Percentiles rank a stretch among this genome's conserved stretches.
These are phyloP conservation scores for Starmerella tilneyi DNA, from an alignment of 805 yeast genomes.

Conservation along the genomic window DNA sequence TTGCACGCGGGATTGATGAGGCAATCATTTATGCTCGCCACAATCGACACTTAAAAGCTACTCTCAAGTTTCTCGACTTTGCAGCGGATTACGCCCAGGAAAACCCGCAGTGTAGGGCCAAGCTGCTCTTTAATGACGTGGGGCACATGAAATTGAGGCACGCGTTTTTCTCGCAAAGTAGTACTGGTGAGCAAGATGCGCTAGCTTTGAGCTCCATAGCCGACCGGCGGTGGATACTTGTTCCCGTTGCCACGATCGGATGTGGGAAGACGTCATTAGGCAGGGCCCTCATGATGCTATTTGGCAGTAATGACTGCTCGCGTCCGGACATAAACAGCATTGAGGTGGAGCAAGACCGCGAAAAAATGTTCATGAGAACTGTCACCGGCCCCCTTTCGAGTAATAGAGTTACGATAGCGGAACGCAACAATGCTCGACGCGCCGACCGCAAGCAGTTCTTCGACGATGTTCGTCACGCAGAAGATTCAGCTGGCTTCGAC, in stretches of 20 bases:
- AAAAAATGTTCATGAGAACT: constrained; percentile 19
- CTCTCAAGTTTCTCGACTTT: constrained; percentile 60
- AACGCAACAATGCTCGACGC: constrained; percentile 68
- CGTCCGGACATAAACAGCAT: constrained; percentile 77
- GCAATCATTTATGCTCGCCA: constrained; percentile 18
- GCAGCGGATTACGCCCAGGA: constrained; percentile 45
- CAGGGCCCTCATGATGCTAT: constrained; percentile 45
- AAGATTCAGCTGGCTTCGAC: constrained; percentile 37
- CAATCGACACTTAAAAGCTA: constrained; percentile 47
- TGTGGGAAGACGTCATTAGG: constrained; percentile 89
- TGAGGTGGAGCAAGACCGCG: constrained; percentile 28
- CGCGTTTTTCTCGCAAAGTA: constrained; percentile 44
- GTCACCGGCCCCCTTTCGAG: constrained; percentile 30
- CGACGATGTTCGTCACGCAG: constrained; percentile 40
- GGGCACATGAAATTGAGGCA: constrained; percentile 71
- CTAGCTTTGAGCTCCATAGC: constrained; percentile 34
- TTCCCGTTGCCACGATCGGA: constrained; percentile 84
- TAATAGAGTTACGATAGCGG: constrained; percentile 52
- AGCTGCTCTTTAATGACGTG: constrained; percentile 42
- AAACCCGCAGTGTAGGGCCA: constrained; percentile 39
- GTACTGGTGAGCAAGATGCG: constrained; percentile 51
- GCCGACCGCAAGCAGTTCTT: constrained; percentile 63
- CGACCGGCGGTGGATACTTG: constrained; percentile 45
- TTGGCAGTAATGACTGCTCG: constrained; percentile 47
- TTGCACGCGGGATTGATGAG: constrained; percentile 30